Conservation (phyloP, 768 basidiomycete species). For the Rhizopogon vulgaris region DNA sequence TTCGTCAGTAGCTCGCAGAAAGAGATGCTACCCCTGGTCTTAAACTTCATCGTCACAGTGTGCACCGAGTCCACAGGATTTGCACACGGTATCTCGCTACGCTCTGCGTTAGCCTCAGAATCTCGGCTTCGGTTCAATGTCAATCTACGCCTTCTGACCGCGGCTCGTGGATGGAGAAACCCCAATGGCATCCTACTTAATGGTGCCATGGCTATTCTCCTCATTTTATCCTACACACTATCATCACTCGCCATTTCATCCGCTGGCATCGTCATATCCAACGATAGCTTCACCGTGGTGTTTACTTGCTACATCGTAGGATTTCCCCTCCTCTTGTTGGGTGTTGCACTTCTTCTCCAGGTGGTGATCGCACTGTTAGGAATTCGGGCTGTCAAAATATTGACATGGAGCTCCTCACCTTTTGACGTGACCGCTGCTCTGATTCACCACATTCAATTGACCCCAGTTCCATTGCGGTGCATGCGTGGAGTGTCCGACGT, state of each 20-base stretch:
- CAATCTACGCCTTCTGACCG: conserved; percentile 23
- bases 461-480: conserved; percentile 15
- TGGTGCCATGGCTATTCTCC: conserved; percentile 18
- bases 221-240: conserved; percentile 23
- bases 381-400: conserved; percentile 13
- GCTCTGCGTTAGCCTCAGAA: conserved; percentile 22
- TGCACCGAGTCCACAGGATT: conserved; percentile 27
- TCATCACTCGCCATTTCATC: conserved; percentile 17
- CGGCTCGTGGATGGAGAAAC: conserved; percentile 10
- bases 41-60: conserved; percentile 19
- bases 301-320: no score
- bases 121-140: conserved; percentile 20
- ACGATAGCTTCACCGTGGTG: no score
- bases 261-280: no score
- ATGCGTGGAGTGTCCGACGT: conserved; percentile 17
- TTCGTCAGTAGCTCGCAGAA: conserved; percentile 8
- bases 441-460: conserved; percentile 12
- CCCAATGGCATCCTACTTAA: conserved; percentile 19
- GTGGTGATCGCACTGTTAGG: conserved; percentile 17
- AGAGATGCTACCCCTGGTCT: conserved; percentile 16
- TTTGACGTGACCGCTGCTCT: conserved; percentile 25
- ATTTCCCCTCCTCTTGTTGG: conserved; percentile 22
- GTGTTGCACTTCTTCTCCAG: conserved; percentile 17
- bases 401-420: conserved; percentile 27
- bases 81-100: conserved; percentile 20